Evolutionary conservation across 805 yeast species (phyloP), one percentile per base, ranked within the genome.

Genomic region (Teunomyces funiuensis): DNA sequence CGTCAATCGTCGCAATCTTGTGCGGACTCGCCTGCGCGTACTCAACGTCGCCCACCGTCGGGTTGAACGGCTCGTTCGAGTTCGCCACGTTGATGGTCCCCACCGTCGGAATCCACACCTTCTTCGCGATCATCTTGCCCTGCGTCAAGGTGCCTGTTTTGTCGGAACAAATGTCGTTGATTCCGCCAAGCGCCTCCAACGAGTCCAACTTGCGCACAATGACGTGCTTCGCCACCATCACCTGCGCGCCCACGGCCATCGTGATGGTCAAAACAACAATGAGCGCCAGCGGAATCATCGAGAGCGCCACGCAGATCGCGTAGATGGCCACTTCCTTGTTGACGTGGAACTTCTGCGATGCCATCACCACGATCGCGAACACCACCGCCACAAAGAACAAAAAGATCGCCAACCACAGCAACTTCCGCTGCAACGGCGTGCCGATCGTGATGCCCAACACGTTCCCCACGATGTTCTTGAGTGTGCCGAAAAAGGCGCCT

Each of bases 301-400:
- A 80, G 36, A 85, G 66, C 0, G 85, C 86, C 36, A 85, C 90
- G 66, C 95, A 88, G 54, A 88, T 83, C 18, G 96, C 96, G 57
- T 88, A 88, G 37, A 88, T 81, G 10, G 95, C 95, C 27, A 88
- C 93, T 51, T 87, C 88, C 42, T 73, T 77, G 50, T 79, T 81
- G n/a, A 88, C 95, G 9, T 67, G 54, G 61, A 87, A 81, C 45
- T 76, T 76, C 63, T 88, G 95, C 7, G 93, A 79, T 2, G 82
- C 95, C 95, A 88, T 84, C 3, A 86, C 95, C 14, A 88, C 79
- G 43, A 88, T 81, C 1, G 96, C 96, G 56, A 87, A 83, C 1
- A 88, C 51, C n/a, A 88, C 93, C 4, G 96, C 96, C 36, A 88
- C 66, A 52, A 73, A 71, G 50, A 88, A 87, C 36, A 88, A 69